Evolutionary conservation across 352 stramenopile genomes (phyloP).

Genomic region (Phytophthora cactorum): DNA sequence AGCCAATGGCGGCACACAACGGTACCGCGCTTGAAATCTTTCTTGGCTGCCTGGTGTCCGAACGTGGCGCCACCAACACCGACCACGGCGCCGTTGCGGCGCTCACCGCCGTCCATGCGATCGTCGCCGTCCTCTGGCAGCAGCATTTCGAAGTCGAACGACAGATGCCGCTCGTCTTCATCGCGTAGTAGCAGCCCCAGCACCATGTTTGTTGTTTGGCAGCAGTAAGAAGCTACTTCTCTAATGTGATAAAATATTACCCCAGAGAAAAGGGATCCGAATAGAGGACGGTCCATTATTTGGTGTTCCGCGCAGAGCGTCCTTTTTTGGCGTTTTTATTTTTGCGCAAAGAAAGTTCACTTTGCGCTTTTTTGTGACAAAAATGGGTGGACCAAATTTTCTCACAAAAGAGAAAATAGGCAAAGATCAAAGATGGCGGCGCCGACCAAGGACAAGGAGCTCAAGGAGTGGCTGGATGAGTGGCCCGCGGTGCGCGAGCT

Average conservation of each 20-base stretch:
- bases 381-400: background rate
- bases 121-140: constrained; percentile 74
- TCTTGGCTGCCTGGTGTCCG: constrained; percentile 52
- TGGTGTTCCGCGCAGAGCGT: too few species aligned
- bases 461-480: constrained; percentile 77
- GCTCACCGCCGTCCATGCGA: constrained; percentile 43
- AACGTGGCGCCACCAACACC: constrained; percentile 50
- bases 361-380: too few species aligned
- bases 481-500: constrained; percentile 76
- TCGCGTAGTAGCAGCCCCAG: too few species aligned
- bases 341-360: too few species aligned
- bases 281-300: too few species aligned
- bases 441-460: constrained; percentile 29
- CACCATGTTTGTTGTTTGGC: too few species aligned
- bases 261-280: too few species aligned
- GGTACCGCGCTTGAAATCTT: constrained; percentile 92
- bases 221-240: too few species aligned
- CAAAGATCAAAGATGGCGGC: constrained; percentile 16
- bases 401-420: background rate
- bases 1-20: constrained; percentile 98
- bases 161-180: background rate
- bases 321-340: too few species aligned
- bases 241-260: too few species aligned
- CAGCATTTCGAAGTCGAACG: constrained; percentile 88
- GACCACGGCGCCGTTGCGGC: constrained; percentile 41